A percentile compares a stretch with the other conserved stretches of the same genome.
These are phyloP conservation scores for Exophiala sideris DNA, from an alignment of 2,329 filamentous ascomycete species.

Conservation along the genomic window DNA sequence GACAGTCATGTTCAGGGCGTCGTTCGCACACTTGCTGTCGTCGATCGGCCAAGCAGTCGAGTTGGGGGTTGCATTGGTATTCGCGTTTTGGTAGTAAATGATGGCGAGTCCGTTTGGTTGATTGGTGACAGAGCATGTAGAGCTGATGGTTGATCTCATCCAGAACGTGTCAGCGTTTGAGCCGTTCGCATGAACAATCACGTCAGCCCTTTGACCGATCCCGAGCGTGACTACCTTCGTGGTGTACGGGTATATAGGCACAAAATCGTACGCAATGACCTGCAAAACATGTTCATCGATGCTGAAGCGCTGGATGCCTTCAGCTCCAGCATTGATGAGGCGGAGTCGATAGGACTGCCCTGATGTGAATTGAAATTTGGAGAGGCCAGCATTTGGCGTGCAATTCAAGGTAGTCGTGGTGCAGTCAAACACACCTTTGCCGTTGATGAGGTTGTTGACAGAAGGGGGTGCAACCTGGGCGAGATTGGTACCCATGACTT, in stretches of 20 bases:
- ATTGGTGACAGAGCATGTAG: conserved; percentile 9
- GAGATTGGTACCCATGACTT: conserved; percentile 19
- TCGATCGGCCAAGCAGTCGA: conserved; percentile 15
- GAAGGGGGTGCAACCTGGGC: conserved; percentile 16
- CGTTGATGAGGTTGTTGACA: conserved; percentile 28
- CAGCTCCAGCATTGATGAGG: conserved; percentile 40
- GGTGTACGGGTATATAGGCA: conserved; percentile 58
- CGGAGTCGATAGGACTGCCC: conserved; percentile 41
- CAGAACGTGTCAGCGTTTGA: conserved; percentile 30
- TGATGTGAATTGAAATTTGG: conserved; percentile 26
- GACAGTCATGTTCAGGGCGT: conserved; percentile 25
- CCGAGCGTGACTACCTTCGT: conserved; percentile 60
- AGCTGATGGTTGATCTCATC: conserved; percentile 36
- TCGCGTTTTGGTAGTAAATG: conserved; percentile 28
- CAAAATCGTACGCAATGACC: conserved; percentile 63
- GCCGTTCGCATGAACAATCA: conserved; percentile 31
- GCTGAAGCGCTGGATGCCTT: conserved; percentile 36
- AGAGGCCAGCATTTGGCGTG: conserved; percentile 25
- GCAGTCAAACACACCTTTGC: conserved; percentile 28
- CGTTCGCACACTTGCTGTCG: conserved; percentile 25
- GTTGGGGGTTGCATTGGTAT: conserved; percentile 16
- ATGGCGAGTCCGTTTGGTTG: conserved; percentile 27
- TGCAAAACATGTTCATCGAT: conserved; percentile 62
- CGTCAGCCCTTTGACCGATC: conserved; percentile 49
- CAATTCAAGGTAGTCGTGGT: conserved; percentile 16